Base-by-base conservation (phyloP, 2,329 filamentous ascomycete species). In the Myrmaecium sp. region DNA sequence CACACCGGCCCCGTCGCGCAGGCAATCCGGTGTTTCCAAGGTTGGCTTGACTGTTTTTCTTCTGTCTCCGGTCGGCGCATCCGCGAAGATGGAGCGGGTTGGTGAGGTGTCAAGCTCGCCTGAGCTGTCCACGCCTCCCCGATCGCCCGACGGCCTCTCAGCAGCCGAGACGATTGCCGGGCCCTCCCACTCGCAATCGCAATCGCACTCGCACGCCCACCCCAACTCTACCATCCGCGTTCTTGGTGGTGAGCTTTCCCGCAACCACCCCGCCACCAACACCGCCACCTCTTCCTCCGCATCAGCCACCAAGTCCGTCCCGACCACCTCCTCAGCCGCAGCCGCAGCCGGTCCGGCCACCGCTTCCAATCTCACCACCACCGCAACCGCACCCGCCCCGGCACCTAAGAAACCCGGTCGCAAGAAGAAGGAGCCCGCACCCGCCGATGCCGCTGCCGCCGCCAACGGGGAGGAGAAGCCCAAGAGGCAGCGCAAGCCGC, bases 401-500 rank as follows among this genome's bases (percentile, higher is more conserved):
- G 38, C 43, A 34, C 47, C 54, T 31, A 54, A 54, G 36, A 59
- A 51, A 41, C 53, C 49, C 13, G 48, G 48, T 5, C 54, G 56
- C 17, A 61, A 60, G 39, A 47, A 46, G 25, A 45, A 44, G 27
- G 47, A 50, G 30, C 40, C 51, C 21, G 53, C 54, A 29, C 28
- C 40, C 18, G 49, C 46, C 35, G 47, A 51, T 24, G 32, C 42
- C 17, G 17, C 22, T n/a, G 27, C 24, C 34, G 47, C 28, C 42
- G 43, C 29, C 34, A 46, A 39, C 27, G 50, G 47, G 21, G 53
- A 57, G 35, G 57, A 55, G 27, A 57, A 57, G 33, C 43, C 51
- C 3, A 52, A 52, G 35, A 60, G 57, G 38, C 41, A 55, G 19
- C 49, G 59, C 30, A 61, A 58, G 39, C 46, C 54, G 11, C 43